phyloP scores from a whole-genome alignment of 1,284 basidiomycete genomes.

The Abortiporus biennis region DNA sequence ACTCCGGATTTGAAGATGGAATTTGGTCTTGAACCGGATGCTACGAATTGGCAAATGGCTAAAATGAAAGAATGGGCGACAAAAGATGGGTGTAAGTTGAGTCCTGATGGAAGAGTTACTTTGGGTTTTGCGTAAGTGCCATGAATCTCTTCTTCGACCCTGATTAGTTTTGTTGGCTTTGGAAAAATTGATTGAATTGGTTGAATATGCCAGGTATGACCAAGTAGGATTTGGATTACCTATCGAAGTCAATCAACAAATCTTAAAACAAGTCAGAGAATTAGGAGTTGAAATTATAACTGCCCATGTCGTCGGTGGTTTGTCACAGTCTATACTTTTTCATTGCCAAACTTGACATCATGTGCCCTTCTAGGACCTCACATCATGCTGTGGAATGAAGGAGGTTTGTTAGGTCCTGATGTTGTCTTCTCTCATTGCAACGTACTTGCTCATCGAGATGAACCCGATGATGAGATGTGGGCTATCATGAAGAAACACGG shows the following conservation, averaged over 20 bases:
- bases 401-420: constrained; percentile 23
- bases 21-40: constrained; percentile 21
- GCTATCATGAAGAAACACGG: constrained; percentile 23
- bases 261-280: constrained; percentile 13
- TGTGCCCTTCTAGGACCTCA: constrained; percentile 11
- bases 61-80: constrained; percentile 23
- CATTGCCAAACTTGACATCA: neutral
- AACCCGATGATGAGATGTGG: constrained; percentile 26
- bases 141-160: neutral
- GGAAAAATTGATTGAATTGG: neutral
- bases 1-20: constrained; percentile 15
- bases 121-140: constrained; percentile 24
- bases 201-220: constrained; percentile 19
- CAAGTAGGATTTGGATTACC: constrained; percentile 10
- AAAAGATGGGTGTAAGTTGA: constrained; percentile 20
- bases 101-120: constrained; percentile 26
- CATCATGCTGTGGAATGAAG: constrained; percentile 21
- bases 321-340: neutral
- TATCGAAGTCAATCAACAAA: too few species aligned
- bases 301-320: constrained; percentile 24
- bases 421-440: constrained; percentile 30
- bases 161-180: neutral
- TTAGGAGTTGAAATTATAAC: too few species aligned
- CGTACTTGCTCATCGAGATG: constrained; percentile 20
- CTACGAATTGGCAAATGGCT: constrained; percentile 23